Evolutionary conservation across 768 basidiomycete species (phyloP), one percentile per base, ranked within the genome.

Genomic region (Trametes cingulata): DNA sequence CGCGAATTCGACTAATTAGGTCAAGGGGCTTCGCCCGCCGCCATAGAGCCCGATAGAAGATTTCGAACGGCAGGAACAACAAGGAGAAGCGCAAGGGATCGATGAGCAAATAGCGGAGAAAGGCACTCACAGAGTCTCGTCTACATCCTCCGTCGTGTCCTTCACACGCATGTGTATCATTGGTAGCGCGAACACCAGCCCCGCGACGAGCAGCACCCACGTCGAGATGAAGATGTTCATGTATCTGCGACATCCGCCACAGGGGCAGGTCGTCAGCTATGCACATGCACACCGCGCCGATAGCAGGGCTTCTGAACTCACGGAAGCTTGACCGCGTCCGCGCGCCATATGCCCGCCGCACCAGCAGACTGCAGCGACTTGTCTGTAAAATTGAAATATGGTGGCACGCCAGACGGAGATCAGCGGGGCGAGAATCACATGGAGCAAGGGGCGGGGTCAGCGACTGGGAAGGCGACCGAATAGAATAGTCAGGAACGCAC

Each of bases 281-380:
- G n/a, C 27, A 42, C 19, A 37, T 33, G 49, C 15, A 24, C 24
- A 36, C 52, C 12, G 12, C 22, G 24, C 33, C 24, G 17, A n/a
- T 20, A 27, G 51, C 17, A 14, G 15, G 20, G 52, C 50, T 19
- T 55, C 24, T 55, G 17, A 27, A 77, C 87, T 71, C 68, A 90
- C 86, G 90, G 87, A 22, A 78, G 65, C 37, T 73, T 70, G 17
- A 83, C 76, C 4, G 79, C 88, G 73, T 92, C 90, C 10, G 83
- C 85, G 43, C 85, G 79, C 88, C 89, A 92, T 15, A 81, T 73
- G 40, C 84, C 88, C 2, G 87, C 90, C 20, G 83, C 89, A 60
- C 86, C 90, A 8, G 88, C 88, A 13, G 87, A 89, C 69, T 91
- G 90, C 42, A 91, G 75, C 2, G 85, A 86, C 69, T 92, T 90